phyloP scores from a whole-genome alignment of 2,329 filamentous ascomycete genomes.

The Apiospora kogelbergensis region DNA sequence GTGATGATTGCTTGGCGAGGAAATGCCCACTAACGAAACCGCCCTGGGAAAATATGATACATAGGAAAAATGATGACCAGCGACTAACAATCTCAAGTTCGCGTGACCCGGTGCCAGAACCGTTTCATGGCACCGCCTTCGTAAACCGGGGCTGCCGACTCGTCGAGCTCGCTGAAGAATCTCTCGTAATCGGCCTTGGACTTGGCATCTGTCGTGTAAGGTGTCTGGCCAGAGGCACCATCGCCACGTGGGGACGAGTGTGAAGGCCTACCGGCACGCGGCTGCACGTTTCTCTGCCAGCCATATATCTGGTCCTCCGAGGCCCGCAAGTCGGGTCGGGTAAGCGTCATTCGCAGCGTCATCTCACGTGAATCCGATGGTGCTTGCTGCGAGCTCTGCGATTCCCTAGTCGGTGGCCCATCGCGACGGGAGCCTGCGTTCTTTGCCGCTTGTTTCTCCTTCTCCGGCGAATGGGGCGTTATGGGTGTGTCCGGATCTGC shows the following conservation, averaged over 20 bases:
- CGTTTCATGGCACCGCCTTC: conserved; percentile 60
- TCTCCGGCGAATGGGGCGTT: conserved; percentile 52
- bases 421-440: neutral
- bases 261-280: conserved; percentile 18
- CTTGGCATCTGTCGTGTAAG: conserved; percentile 29
- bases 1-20: neutral
- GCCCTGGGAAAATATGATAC: neutral
- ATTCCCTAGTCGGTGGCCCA: neutral
- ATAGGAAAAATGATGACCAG: neutral
- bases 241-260: conserved; percentile 29
- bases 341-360: conserved; percentile 95
- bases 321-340: conserved; percentile 79
- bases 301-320: conserved; percentile 72
- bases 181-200: conserved; percentile 55
- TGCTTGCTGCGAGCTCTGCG: conserved; percentile 46
- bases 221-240: conserved; percentile 22
- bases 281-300: conserved; percentile 52
- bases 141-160: conserved; percentile 43
- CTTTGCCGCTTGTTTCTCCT: conserved; percentile 19
- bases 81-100: neutral
- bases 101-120: conserved; percentile 59
- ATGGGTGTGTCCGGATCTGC: conserved; percentile 60
- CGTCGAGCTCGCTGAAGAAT: conserved; percentile 54
- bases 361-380: conserved; percentile 73
- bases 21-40: neutral